Conservation (phyloP, 1,284 basidiomycete species). For the Malassezia equina region DNA sequence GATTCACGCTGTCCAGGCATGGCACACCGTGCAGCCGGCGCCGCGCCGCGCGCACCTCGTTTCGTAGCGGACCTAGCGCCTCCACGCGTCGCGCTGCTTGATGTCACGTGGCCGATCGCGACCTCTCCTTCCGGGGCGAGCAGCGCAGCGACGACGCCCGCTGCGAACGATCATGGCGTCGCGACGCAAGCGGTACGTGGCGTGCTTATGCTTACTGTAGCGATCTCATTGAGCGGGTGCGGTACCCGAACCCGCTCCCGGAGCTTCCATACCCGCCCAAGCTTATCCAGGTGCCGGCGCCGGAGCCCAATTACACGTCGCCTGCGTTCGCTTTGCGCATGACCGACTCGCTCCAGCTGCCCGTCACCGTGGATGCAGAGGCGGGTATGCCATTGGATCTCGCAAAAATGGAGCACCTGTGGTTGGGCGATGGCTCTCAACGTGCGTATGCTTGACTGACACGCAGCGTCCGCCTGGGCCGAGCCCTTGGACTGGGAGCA, state of each 20-base stretch:
- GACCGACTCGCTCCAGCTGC: constrained; percentile 33
- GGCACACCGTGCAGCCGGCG: not conserved
- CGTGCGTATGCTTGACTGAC: not conserved
- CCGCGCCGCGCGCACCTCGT: not conserved
- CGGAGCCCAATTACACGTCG: constrained; percentile 34
- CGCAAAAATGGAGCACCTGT: constrained; percentile 34
- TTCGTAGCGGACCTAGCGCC: not conserved
- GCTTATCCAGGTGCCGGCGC: constrained; percentile 32
- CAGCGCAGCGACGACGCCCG: not conserved
- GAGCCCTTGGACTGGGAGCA: constrained; percentile 18
- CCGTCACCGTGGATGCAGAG: constrained; percentile 40
- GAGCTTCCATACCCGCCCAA: constrained; percentile 45
- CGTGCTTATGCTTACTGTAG: constrained; percentile 3
- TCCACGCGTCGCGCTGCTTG: not conserved
- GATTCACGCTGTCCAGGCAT: not conserved
- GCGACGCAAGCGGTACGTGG: constrained; percentile 17
- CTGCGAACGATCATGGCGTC: constrained; percentile 13
- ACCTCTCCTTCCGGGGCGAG: not conserved
- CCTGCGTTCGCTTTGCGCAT: constrained; percentile 38
- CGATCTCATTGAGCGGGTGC: constrained; percentile 44
- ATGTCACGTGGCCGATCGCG: constrained; percentile 2
- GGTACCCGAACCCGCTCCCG: constrained; percentile 46
- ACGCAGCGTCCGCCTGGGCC: not conserved
- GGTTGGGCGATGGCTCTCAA: constrained; percentile 26
- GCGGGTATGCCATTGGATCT: constrained; percentile 45